Evolutionary conservation across 2,329 filamentous ascomycete genomes (phyloP).

Genomic region (Ophiostoma populinum): DNA sequence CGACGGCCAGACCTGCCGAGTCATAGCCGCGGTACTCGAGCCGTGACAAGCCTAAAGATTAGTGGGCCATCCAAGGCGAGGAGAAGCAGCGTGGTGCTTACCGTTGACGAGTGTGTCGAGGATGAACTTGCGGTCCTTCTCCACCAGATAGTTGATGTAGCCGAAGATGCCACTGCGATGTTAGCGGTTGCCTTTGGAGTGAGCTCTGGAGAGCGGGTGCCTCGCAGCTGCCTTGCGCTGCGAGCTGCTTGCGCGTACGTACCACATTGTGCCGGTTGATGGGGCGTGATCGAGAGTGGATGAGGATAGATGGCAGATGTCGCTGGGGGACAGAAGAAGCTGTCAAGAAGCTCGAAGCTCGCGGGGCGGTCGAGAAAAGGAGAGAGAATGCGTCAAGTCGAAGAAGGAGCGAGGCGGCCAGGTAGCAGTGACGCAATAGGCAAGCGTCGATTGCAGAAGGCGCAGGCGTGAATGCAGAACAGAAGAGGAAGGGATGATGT

Average conservation of each 20-base stretch:
- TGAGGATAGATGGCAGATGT: too few relatives aligned
- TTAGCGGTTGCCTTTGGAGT: slow-evolving; percentile 7
- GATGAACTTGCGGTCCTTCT: slow-evolving; percentile 96
- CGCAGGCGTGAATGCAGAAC: too few relatives aligned
- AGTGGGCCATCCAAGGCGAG: slow-evolving; percentile 15
- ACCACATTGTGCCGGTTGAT: too few relatives aligned
- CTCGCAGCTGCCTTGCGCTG: too few relatives aligned
- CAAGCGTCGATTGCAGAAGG: too few relatives aligned
- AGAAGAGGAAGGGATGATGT: too few relatives aligned
- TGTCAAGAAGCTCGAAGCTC: background rate
- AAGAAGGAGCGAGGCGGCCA: background rate
- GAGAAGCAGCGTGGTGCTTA: slow-evolving; percentile 25
- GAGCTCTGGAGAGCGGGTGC: too few relatives aligned
- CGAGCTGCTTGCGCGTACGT: too few relatives aligned
- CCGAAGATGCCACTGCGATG: slow-evolving; percentile 73
- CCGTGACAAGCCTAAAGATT: slow-evolving; percentile 58
- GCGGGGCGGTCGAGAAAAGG: background rate
- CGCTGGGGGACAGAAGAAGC: too few relatives aligned
- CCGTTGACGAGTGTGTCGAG: slow-evolving; percentile 93
- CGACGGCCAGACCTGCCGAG: slow-evolving; percentile 85
- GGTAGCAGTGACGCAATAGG: background rate
- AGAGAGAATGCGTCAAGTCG: background rate
- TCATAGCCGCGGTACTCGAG: slow-evolving; percentile 99
- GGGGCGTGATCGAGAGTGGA: too few relatives aligned
- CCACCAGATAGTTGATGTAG: slow-evolving; percentile 98